Evolutionary conservation across 2,329 filamentous ascomycete genomes (phyloP), one percentile per base, ranked within the genome.

Genomic region (Penicillium rolfsii): DNA sequence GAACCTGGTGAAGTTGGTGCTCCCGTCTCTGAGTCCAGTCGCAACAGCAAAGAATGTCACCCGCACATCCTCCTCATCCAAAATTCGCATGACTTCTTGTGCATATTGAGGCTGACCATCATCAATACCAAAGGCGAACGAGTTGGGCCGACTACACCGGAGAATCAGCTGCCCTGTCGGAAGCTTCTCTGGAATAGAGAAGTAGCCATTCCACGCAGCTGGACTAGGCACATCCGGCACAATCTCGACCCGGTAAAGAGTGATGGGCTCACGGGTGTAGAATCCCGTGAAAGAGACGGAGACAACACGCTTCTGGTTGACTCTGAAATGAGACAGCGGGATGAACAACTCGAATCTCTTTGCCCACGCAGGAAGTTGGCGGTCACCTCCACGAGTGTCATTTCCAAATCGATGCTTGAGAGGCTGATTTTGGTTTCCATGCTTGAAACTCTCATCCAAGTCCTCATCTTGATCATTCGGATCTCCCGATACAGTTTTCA

Each of bases 41-140:
- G 87, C 88, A 46, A 90, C 87, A 38, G 87, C 89, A 77, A 91
- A 91, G 74, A 91, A 90, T 1, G 88, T 91, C 3, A 89, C 87
- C 65, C 85, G 83, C 67, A 90, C 86, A 57, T 79, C 73, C 55
- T 87, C 87, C 22, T 84, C 82, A 22, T 84, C 81, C 67, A 91
- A 79, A 56, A 88, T 85, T 43, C 82, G 76, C 76, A 89, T 84
- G 22, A 89, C 85, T 63, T 84, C 75, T 74, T 86, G 82, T 1
- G 87, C 87, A 59, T 84, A 81, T 36, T 76, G 69, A 50, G 88
- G 88, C 54, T 84, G 80, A 24, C 88, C 88, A 72, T 91, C 88
- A 70, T 90, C 88, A 64, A 91, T 90, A 53, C 87, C 88, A 72
- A 91, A 90, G 1, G 88, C 88, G 71, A 91, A 90, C 0, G 84